Evolutionary conservation across 2,329 filamentous ascomycete genomes (phyloP), one percentile per base, ranked within the genome.

Genomic region (Exophiala sideris): DNA sequence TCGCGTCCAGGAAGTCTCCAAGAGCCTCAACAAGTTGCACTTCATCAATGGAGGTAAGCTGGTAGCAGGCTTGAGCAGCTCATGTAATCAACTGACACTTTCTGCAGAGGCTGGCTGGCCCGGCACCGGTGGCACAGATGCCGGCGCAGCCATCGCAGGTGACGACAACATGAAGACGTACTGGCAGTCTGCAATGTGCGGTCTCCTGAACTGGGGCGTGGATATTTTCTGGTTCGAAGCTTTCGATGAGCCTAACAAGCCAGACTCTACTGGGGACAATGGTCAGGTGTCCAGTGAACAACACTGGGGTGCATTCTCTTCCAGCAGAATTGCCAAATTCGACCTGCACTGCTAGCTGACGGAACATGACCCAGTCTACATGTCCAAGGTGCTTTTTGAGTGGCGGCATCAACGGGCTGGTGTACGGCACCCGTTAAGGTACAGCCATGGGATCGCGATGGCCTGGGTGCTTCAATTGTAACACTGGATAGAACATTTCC

Each of bases 161-260:
- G 76, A 79, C 38, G 64, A 75, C 32, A 82, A 84, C 64, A 84
- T 84, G 24, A 68, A 77, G 58, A 73, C 70, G 20, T 89, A 82
- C 74, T 88, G 78, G 74, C 72, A 80, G 63, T 68, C 80, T 42
- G 82, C 78, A 59, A 79, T 87, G 65, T 88, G 86, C 69, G 79
- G 78, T 48, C 78, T 86, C 65, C 71, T 87, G 34, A 76, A 75
- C 59, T 87, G 83, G 82, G 83, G 82, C 56, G 76, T 83, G 59
- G 86, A 87, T 64, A 80, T 84, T 51, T 88, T 88, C 73, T 86
- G 81, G 72, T 89, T 89, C 62, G 85, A 88, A 76, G 85, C 85
- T 40, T 87, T 86, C 63, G 85, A 60, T 42, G 86, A 89, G 79
- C 74, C 79, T 55, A 87, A 83, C 82, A 88, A 88, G 80, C 83